These are phyloP conservation scores for Trichomonas gallinae DNA, from an alignment of 208 protist genomes.

Conservation along the genomic window DNA sequence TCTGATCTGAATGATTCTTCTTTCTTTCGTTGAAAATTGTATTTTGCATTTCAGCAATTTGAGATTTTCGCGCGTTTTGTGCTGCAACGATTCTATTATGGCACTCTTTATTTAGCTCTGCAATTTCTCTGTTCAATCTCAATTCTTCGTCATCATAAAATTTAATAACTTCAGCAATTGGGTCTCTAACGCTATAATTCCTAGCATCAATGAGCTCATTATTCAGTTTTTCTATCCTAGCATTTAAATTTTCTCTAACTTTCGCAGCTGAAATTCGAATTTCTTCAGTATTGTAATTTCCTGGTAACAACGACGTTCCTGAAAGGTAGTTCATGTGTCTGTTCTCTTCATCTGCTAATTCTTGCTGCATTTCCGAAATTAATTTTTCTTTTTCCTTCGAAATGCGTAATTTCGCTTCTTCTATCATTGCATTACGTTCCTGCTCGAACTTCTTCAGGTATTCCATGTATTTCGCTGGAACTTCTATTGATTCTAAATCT, in stretches of 20 bases:
- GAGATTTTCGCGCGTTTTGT: neutral
- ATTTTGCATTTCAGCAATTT: neutral
- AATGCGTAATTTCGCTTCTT: neutral
- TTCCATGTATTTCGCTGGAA: neutral
- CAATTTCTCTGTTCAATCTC: neutral
- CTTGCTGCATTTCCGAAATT: neutral
- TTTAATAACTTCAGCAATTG: neutral
- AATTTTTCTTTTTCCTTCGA: neutral
- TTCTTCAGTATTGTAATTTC: neutral
- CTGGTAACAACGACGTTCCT: neutral
- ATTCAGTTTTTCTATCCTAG: neutral
- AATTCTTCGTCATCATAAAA: neutral
- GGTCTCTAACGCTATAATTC: neutral
- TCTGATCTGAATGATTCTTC: neutral
- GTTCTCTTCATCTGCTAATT: neutral
- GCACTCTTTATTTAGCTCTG: neutral
- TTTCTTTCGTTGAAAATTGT: neutral
- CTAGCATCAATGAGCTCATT: neutral
- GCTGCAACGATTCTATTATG: neutral
- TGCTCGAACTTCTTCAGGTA: neutral
- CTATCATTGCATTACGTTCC: neutral
- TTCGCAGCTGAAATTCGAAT: neutral
- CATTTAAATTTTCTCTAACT: neutral
- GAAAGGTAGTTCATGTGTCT: neutral
- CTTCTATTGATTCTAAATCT: neutral